These are phyloP conservation scores for Phytophthora brassicae DNA, from an alignment of 352 stramenopile genomes.

Conservation along the genomic window DNA sequence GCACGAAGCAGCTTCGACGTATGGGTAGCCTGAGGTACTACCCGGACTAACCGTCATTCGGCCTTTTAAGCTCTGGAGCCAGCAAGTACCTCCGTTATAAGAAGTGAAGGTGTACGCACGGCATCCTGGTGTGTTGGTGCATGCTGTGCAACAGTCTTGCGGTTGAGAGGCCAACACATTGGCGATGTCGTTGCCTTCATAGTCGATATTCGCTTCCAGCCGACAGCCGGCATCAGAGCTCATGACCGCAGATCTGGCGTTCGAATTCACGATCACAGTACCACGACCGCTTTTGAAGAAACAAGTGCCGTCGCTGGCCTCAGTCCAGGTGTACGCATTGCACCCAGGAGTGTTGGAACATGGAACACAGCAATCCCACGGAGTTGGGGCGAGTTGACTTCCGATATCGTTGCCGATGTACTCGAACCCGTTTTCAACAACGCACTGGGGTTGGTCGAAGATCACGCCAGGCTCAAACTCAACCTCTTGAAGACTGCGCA, in stretches of 20 bases:
- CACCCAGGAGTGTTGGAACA: constrained; percentile 22
- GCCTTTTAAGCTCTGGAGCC: constrained; percentile 35
- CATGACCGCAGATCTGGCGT: constrained; percentile 25
- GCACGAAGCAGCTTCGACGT: constrained; percentile 17
- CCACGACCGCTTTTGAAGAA: constrained; percentile 31
- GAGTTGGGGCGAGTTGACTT: constrained; percentile 3
- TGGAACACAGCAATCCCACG: constrained; percentile 27
- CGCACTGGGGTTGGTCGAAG: constrained; percentile 20
- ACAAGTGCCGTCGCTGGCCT: constrained; percentile 43
- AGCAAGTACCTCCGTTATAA: constrained; percentile 31
- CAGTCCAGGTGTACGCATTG: constrained; percentile 49
- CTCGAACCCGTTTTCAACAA: constrained; percentile 31
- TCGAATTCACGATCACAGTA: constrained; percentile 15
- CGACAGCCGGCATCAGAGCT: neutral
- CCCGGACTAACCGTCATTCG: constrained; percentile 14
- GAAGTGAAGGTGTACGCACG: constrained; percentile 38
- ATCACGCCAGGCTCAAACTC: constrained; percentile 22
- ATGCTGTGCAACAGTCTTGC: constrained; percentile 20
- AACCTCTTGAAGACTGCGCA: constrained; percentile 6
- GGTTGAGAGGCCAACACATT: constrained; percentile 13
- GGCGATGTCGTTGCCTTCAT: constrained; percentile 20
- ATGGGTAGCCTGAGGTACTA: constrained; percentile 15
- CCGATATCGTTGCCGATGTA: constrained; percentile 41
- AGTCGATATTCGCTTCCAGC: constrained; percentile 21
- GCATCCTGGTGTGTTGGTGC: constrained; percentile 18